phyloP scores from a whole-genome alignment of 2,329 filamentous ascomycete genomes.

The Claviceps sp. region DNA sequence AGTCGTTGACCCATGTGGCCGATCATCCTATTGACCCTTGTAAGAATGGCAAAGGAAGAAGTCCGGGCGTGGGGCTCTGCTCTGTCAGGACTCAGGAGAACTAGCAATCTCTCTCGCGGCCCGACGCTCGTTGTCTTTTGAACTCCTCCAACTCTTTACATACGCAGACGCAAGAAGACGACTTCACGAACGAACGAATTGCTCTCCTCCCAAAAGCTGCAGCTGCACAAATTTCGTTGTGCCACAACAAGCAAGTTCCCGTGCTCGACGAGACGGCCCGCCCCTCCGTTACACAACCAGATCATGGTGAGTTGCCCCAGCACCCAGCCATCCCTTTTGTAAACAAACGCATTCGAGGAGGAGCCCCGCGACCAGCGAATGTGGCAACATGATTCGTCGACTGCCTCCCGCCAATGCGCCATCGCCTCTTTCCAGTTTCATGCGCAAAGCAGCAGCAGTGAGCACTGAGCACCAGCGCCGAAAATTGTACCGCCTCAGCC shows the following conservation, averaged over 20 bases:
- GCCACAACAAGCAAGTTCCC: not conserved
- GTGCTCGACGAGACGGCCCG: not conserved
- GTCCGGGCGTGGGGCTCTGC: slow-evolving; percentile 1
- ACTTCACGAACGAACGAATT: not conserved
- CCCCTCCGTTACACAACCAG: not conserved
- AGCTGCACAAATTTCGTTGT: not conserved
- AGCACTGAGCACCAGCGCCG: too few species aligned
- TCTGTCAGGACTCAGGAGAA: slow-evolving; percentile 2
- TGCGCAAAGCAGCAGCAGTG: not conserved
- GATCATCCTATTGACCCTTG: not conserved
- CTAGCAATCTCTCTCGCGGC: slow-evolving; percentile 1
- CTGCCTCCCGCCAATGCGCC: not conserved
- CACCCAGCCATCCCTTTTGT: slow-evolving; percentile 4
- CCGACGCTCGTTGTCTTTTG: not conserved
- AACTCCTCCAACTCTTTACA: slow-evolving; percentile 1
- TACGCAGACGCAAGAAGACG: not conserved
- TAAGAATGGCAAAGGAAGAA: not conserved
- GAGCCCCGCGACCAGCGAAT: slow-evolving; percentile 2
- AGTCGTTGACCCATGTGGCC: not conserved
- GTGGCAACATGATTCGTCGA: slow-evolving; percentile 6
- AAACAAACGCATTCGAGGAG: slow-evolving; percentile 6
- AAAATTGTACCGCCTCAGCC: too few species aligned
- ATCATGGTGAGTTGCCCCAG: slow-evolving; percentile 7
- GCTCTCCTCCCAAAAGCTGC: too few species aligned
- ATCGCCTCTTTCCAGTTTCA: not conserved